Evolutionary conservation across 2,329 filamentous ascomycete species (phyloP).

Genomic region (Podosphaera aphanis): DNA sequence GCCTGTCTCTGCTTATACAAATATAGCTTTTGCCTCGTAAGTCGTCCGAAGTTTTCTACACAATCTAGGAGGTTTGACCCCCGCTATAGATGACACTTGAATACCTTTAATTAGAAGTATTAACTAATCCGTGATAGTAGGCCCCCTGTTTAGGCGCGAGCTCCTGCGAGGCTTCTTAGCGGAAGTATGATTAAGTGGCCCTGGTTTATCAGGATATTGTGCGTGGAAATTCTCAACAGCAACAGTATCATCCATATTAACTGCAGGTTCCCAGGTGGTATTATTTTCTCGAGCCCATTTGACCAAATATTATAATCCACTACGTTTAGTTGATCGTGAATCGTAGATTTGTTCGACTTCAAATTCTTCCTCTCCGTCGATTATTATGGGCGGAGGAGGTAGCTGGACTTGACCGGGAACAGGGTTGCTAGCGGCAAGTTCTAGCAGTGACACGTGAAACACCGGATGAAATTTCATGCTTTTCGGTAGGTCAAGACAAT

Average conservation of each 20-base stretch:
- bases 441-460: constrained; percentile 2
- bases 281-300: background rate
- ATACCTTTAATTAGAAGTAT: too few species aligned
- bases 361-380: background rate
- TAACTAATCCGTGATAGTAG: too few species aligned
- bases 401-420: background rate
- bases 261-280: background rate
- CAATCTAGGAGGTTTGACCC: too few species aligned
- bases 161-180: too few species aligned
- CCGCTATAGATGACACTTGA: too few species aligned
- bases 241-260: background rate
- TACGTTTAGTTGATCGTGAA: background rate
- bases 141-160: too few species aligned
- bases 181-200: too few species aligned
- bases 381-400: background rate
- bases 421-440: background rate
- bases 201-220: background rate
- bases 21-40: too few species aligned
- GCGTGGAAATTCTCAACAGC: background rate
- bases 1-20: too few species aligned
- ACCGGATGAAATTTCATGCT: constrained; percentile 1
- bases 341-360: background rate
- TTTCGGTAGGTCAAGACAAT: background rate
- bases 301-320: background rate
- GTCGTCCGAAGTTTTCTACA: too few species aligned